Conservation (phyloP, 1,139 yeast genomes). For the Yamadazyma diddensiae region DNA sequence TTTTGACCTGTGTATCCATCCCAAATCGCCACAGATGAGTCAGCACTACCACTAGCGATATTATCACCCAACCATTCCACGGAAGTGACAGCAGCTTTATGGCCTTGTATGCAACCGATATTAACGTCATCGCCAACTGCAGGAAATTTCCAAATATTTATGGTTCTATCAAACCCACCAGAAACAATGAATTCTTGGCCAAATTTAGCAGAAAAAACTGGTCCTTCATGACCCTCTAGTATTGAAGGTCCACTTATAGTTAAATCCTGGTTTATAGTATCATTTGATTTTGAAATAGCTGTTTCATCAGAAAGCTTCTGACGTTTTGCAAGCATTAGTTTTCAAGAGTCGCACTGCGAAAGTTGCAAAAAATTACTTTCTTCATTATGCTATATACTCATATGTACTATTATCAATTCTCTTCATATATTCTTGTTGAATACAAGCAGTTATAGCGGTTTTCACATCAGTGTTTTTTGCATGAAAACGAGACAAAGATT, state of each 20-base stretch:
- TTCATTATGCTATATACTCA: conserved; percentile 52
- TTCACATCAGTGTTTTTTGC: conserved; percentile 87
- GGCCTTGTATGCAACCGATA: conserved; percentile 42
- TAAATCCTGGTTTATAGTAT: neutral
- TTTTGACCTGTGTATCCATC: conserved; percentile 56
- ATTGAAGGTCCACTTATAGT: conserved; percentile 8
- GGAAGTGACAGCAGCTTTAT: conserved; percentile 51
- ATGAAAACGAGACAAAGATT: conserved; percentile 77
- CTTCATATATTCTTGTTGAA: conserved; percentile 81
- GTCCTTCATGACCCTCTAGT: conserved; percentile 48
- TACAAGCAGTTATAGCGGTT: conserved; percentile 78
- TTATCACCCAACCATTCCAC: conserved; percentile 45
- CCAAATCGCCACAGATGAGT: conserved; percentile 50
- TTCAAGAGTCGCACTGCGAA: neutral
- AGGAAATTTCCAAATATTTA: conserved; percentile 48
- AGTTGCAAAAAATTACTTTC: neutral
- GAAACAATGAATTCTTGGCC: conserved; percentile 41
- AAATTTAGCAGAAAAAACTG: conserved; percentile 46
- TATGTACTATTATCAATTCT: conserved; percentile 76
- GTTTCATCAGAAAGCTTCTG: conserved; percentile 1
- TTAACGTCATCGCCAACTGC: conserved; percentile 22
- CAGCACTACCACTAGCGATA: conserved; percentile 50
- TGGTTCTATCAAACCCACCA: conserved; percentile 49
- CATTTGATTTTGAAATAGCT: neutral
- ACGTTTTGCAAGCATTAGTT: conserved; percentile 1